phyloP scores from a whole-genome alignment of 2,329 filamentous ascomycete genomes.

The Talaromyces sp. region DNA sequence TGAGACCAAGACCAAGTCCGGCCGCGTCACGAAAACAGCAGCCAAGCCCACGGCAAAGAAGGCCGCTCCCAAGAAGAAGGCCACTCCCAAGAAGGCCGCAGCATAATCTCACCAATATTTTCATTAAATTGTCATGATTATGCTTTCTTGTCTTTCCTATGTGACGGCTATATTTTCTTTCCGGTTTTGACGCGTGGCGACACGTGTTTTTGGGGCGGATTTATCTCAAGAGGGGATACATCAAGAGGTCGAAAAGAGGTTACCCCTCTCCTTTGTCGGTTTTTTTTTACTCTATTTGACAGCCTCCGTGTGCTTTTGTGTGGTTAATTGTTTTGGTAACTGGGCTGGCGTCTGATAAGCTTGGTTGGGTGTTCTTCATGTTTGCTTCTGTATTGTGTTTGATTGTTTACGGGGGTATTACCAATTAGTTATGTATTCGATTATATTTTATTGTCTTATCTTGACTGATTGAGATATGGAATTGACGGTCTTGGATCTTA shows the following conservation, averaged over 20 bases:
- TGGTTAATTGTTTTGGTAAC: constrained; percentile 11
- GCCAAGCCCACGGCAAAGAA: constrained; percentile 48
- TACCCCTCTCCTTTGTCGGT: background rate
- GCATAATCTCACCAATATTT: constrained; percentile 2
- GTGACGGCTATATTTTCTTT: background rate
- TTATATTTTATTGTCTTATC: constrained; percentile 5
- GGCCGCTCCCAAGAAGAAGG: constrained; percentile 43
- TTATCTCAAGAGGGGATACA: background rate
- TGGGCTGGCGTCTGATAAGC: constrained; percentile 14
- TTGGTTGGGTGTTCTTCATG: constrained; percentile 15
- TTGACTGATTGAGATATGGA: constrained; percentile 1
- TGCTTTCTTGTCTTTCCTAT: background rate
- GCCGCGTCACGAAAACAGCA: constrained; percentile 61
- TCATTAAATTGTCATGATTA: constrained; percentile 1
- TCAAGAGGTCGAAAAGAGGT: background rate
- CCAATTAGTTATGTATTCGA: constrained; percentile 1
- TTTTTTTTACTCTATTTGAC: background rate
- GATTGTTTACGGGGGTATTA: constrained; percentile 1
- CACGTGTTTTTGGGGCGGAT: background rate
- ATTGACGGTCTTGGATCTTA: background rate
- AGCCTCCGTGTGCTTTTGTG: constrained; percentile 2
- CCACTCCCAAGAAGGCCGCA: constrained; percentile 22
- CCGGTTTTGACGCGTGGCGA: constrained; percentile 7
- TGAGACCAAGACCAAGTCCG: constrained; percentile 79
- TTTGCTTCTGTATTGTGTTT: constrained; percentile 8